Evolutionary conservation across 2,329 filamentous ascomycete genomes (phyloP), one percentile per base, ranked within the genome.

Genomic region (Didymella pinodella): DNA sequence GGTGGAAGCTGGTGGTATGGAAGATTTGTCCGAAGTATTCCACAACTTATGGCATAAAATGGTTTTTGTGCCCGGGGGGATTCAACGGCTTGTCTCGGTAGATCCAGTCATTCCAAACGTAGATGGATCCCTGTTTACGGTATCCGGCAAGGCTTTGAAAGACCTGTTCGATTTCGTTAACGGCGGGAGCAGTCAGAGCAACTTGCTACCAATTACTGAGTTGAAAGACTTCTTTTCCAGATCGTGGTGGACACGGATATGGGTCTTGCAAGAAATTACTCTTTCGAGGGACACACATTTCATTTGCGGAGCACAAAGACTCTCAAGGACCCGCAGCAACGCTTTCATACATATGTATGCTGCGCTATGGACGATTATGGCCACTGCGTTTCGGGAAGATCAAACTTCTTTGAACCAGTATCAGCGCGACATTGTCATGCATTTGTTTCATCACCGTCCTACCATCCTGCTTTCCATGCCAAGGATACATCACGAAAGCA

Each of bases 191-290:
- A 18, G 14, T 34, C 48, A 51, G 25, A 16, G 52, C n/a, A 18
- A 51, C 16, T 10, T 59, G 29, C 28, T 61, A 28, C 58, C 55
- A n/a, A 28, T 46, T 31, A 26, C 43, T 46, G 43, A 16, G 2
- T n/a, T 46, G 43, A 46, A 46, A 3, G 16, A 29, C 1, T 41
- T 66, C 18, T 62, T 61, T n/a, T 31, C 32, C 14, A 47, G 61
- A 41, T 14, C 54, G 28, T 65, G 61, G 65, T 67, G 59, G 65
- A 29, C 31, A 40, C 47, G 65, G 31, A 45, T 67, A 4, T 67
- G 63, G 65, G 57, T 64, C 34, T 48, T 67, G 7, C 65, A 67
- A 28, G 65, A 67, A 43, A 48, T 64, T 8, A 51, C 61, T 31
- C 52, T 67, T 38, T 41, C 65, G 18, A 31, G 49, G 20, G 22